Conservation (phyloP, 371 early-diverging fungal genomes). For the Apophysomyces elegans region DNA sequence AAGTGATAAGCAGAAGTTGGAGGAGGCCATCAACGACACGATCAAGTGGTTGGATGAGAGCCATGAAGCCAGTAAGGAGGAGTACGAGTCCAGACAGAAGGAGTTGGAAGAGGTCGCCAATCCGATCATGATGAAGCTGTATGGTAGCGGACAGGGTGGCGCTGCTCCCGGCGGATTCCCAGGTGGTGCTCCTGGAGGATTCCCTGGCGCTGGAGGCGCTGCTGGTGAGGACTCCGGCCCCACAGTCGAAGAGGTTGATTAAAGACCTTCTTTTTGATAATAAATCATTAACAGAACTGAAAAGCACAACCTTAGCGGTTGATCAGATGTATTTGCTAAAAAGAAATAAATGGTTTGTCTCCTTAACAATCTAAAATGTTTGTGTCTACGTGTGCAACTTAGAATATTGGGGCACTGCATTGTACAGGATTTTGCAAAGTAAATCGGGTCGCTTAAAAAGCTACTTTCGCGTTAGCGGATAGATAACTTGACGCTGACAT, state of each 20-base stretch:
- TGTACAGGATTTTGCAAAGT: too few species aligned
- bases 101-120: conserved; percentile 87
- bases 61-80: conserved; percentile 89
- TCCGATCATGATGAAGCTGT: conserved; percentile 88
- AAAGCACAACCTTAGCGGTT: too few species aligned
- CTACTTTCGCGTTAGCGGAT: too few species aligned
- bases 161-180: conserved; percentile 64
- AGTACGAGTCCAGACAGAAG: conserved; percentile 87
- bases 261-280: conserved; percentile 23
- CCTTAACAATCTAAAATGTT: too few species aligned
- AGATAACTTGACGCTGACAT: too few species aligned
- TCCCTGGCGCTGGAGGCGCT: conserved; percentile 60
- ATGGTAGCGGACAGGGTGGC: conserved; percentile 63
- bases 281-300: too few species aligned
- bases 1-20: conserved; percentile 79
- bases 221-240: conserved; percentile 62
- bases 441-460: too few species aligned
- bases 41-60: conserved; percentile 87
- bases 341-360: too few species aligned
- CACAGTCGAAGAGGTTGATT: conserved; percentile 85
- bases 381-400: too few species aligned
- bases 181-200: conserved; percentile 64
- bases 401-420: too few species aligned
- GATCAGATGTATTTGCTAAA: too few species aligned
- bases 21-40: conserved; percentile 80